Base-by-base conservation (phyloP, 1,139 yeast species). In the Sugiyamaella japonica region DNA sequence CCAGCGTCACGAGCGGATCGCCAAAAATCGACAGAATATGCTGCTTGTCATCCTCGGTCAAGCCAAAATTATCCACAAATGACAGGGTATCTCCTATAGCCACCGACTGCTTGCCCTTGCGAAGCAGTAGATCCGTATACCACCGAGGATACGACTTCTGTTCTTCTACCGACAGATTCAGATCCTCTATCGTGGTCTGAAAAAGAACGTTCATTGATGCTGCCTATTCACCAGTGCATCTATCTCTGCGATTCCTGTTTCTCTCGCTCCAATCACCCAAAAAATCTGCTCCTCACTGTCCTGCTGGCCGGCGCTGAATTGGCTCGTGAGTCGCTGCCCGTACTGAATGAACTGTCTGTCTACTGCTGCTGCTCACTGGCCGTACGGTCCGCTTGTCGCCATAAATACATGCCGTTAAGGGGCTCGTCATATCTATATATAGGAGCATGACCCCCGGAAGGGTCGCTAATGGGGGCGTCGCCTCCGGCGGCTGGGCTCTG, bases 61-160 rank as follows among this genome's bases (percentile, higher is more conserved):
- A 52, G 12, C 77, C 76, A 60, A 74, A 74, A 59, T 74, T 73
- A 57, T 66, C 73, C 49, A 74, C 67, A 62, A 74, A 74, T 41
- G 67, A 55, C 42, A 73, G 57, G 44, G 67, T 63, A 58, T 74
- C 78, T 43, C 68, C 73, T 4, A 73, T 61, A 9, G 69, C 65
- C n/a, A 75, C 66, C 16, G 66, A 57, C 51, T 68, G 70, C 34
- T 66, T 64, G 52, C 72, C 74, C 54, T 70, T 71, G 13, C 76
- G 70, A 56, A 72, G 59, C 20, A 72, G 64, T 52, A 74, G 61
- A 49, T 74, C 77, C 8, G 76, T 72, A 59, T 74, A 74, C 78
- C 78, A 74, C 31, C 76, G 65, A 12, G 77, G 75, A 54, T 73
- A 74, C 17, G 76, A 66, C 48, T 70, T 60, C 56, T 61, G 60